These are phyloP conservation scores for Dentipellis fragilis DNA, from an alignment of 768 basidiomycete species.

Conservation along the genomic window DNA sequence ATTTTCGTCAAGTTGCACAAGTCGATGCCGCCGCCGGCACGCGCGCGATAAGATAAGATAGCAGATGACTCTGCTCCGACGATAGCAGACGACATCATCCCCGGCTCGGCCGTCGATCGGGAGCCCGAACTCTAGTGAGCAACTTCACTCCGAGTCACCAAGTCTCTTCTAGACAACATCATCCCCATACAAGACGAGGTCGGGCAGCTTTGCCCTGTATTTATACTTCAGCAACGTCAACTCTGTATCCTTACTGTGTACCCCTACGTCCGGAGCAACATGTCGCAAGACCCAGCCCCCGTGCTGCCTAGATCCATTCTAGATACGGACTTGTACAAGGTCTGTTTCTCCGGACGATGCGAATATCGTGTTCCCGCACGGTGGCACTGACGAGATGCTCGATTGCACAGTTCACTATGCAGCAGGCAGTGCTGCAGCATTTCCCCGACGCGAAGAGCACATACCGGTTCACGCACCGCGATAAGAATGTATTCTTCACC, in stretches of 20 bases:
- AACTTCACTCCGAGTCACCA: no score
- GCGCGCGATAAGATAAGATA: no score
- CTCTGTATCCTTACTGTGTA: not conserved
- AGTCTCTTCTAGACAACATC: not conserved
- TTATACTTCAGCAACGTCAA: not conserved
- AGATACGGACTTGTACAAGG: slow-evolving; percentile 95
- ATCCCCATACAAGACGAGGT: not conserved
- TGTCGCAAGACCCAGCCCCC: not conserved
- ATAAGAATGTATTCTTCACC: slow-evolving; percentile 53
- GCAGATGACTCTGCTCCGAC: no score
- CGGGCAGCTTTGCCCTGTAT: not conserved
- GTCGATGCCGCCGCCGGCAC: no score
- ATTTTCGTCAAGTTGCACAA: no score
- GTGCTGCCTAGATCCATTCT: slow-evolving; percentile 47
- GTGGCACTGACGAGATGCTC: not conserved
- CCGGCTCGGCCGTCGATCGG: no score
- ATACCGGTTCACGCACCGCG: slow-evolving; percentile 79
- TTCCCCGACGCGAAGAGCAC: slow-evolving; percentile 64
- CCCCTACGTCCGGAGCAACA: slow-evolving; percentile 1
- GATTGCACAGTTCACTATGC: slow-evolving; percentile 74
- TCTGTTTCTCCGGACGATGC: slow-evolving; percentile 14
- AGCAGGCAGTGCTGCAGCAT: slow-evolving; percentile 75
- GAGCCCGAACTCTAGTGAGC: no score
- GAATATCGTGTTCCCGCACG: not conserved
- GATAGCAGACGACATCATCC: no score